These are phyloP conservation scores for Lithospermum erythrorhizon DNA, from an alignment of 257 asterid species.

Conservation along the genomic window DNA sequence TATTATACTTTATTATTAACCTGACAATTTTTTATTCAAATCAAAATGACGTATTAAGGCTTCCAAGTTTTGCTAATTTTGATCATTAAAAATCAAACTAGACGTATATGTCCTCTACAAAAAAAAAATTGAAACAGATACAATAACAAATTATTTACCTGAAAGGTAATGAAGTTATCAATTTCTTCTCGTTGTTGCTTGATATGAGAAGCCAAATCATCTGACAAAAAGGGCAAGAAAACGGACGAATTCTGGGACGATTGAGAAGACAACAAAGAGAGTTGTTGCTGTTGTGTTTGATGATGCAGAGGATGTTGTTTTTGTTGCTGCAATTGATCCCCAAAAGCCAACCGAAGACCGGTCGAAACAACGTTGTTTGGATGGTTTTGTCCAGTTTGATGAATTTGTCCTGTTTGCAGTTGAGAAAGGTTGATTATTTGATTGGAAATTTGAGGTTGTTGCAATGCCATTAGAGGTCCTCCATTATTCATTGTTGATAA, in stretches of 20 bases:
- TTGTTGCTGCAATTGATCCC: constrained; percentile 12
- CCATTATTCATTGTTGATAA: constrained; percentile 3
- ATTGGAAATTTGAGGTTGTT: constrained; percentile 6
- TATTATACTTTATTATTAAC: no score
- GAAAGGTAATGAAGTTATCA: constrained; percentile 16
- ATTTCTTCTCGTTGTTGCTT: constrained; percentile 32
- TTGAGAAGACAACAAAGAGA: constrained; percentile 23
- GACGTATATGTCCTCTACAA: no score
- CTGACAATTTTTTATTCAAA: no score
- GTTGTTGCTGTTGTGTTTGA: constrained; percentile 7
- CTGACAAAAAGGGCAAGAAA: constrained; percentile 19
- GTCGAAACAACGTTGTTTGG: constrained; percentile 27
- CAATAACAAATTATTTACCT: constrained; percentile 2
- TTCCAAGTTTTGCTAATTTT: no score
- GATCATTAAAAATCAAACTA: no score
- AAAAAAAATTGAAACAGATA: no score
- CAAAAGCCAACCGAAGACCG: constrained; percentile 34
- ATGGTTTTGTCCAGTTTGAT: constrained; percentile 10
- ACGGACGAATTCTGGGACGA: constrained; percentile 27
- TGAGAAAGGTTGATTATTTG: constrained; percentile 26
- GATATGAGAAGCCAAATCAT: constrained; percentile 23
- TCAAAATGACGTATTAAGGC: no score
- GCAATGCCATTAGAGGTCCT: constrained; percentile 9
- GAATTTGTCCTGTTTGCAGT: constrained; percentile 15
- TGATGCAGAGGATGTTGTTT: constrained; percentile 5